phyloP scores from a whole-genome alignment of 2,329 filamentous ascomycete genomes.

The Cladophialophora yegresii region DNA sequence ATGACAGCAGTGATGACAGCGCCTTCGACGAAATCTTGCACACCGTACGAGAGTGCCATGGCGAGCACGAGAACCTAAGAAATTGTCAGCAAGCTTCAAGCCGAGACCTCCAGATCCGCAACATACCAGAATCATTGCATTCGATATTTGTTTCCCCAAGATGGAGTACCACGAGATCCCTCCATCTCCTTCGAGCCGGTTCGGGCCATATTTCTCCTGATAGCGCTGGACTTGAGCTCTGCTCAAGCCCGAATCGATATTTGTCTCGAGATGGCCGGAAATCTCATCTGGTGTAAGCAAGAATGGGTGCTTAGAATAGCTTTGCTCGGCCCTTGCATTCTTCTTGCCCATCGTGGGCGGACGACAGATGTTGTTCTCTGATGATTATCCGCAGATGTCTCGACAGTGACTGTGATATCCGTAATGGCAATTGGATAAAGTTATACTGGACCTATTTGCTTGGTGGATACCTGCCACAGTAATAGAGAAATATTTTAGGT shows the following conservation, averaged over 20 bases:
- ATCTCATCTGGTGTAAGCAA: constrained; percentile 44
- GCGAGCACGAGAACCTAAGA: constrained; percentile 62
- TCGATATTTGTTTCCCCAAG: constrained; percentile 55
- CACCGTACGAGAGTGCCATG: constrained; percentile 64
- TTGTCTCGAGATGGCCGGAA: constrained; percentile 49
- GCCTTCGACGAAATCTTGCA: constrained; percentile 60
- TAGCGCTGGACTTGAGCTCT: constrained; percentile 48
- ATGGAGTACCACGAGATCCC: constrained; percentile 53
- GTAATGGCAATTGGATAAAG: neutral
- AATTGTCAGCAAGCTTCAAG: constrained; percentile 15
- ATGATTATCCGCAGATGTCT: neutral
- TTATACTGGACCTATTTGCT: neutral
- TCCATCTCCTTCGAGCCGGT: constrained; percentile 52
- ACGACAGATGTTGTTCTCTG: neutral
- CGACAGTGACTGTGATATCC: neutral
- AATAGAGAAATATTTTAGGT: neutral
- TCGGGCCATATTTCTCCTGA: constrained; percentile 53
- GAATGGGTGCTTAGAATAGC: constrained; percentile 42
- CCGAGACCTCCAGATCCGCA: constrained; percentile 16
- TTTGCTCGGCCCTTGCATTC: constrained; percentile 32
- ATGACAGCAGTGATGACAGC: constrained; percentile 62
- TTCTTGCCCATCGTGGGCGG: constrained; percentile 32
- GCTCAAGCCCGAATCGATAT: constrained; percentile 52
- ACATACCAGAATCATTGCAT: constrained; percentile 57
- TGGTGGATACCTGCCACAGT: neutral